A percentile compares a stretch with the other conserved stretches of the same genome.
These are phyloP conservation scores for Trichoderma erinaceum DNA, from an alignment of 495 filamentous ascomycete species.

Conservation along the genomic window DNA sequence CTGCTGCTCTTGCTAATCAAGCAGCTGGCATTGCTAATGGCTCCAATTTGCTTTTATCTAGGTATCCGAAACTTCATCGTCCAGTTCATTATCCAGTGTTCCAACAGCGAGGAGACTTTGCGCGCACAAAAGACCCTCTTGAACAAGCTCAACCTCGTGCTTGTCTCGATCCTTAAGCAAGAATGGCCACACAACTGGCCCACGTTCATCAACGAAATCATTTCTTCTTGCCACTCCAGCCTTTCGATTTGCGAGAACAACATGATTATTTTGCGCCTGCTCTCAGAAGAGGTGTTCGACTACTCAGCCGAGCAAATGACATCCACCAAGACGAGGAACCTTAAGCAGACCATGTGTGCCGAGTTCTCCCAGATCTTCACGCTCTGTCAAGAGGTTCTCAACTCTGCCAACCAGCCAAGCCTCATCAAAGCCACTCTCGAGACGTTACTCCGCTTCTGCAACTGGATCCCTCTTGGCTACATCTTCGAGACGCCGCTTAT, in stretches of 20 bases:
- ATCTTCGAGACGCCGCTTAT: constrained; percentile 98
- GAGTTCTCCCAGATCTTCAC: constrained; percentile 98
- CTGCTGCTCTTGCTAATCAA: constrained; percentile 15
- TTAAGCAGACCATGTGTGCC: constrained; percentile 96
- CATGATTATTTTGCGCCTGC: constrained; percentile 92
- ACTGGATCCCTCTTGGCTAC: constrained; percentile 97
- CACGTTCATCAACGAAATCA: constrained; percentile 99
- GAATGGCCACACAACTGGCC: constrained; percentile 99
- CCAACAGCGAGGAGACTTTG: constrained; percentile 78
- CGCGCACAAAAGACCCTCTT: constrained; percentile 75
- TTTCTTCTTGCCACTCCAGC: constrained; percentile 87
- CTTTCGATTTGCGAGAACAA: constrained; percentile 99
- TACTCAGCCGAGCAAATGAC: constrained; percentile 99
- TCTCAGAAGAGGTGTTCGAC: constrained; percentile 98
- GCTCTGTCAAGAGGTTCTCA: constrained; percentile 88
- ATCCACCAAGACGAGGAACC: constrained; percentile 84
- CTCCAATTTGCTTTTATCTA: constrained; percentile 27
- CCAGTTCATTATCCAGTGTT: constrained; percentile 91
- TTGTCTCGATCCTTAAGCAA: constrained; percentile 96
- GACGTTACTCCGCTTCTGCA: constrained; percentile 90
- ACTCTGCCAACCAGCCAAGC: constrained; percentile 77
- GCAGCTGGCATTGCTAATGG: constrained; percentile 8
- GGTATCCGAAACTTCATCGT: constrained; percentile 99
- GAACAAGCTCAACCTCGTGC: constrained; percentile 95
- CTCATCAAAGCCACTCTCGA: constrained; percentile 91